Evolutionary conservation across 139 green algal species (phyloP), one percentile per base, ranked within the genome.

Genomic region (Microglena sp.): DNA sequence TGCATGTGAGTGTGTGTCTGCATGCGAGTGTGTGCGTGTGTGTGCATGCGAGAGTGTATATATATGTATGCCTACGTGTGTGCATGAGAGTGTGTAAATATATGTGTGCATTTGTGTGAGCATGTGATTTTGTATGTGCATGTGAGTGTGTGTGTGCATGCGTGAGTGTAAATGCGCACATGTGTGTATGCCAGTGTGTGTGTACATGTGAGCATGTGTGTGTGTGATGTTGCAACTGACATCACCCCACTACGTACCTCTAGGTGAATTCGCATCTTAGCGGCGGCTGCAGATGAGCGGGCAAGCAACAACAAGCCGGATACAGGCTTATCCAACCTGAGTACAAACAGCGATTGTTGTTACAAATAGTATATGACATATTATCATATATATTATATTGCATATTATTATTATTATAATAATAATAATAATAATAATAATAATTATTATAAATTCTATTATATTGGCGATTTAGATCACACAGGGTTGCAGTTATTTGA

Each of bases 291-390:
- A 0, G 76, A 27, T 35, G 62, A 78, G 15, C 81, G 55, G 2
- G 86, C 87, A 36, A 97, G 78, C 26, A 97, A 67, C 60, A 97
- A 80, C 58, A 97, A 66, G 21, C 91, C 91, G 2, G 82, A 92
- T 8, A 97, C 91, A 1, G 81, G 84, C 70, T 91, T 91, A 74
- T 96, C 90, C 40, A 96, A 80, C 8, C 60, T 61, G 35, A n/a
- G 30, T 15, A 6, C 24, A 62, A n/a, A n/a, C n/a, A n/a, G n/a
- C n/a, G n/a, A n/a, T n/a, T n/a, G n/a, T n/a, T n/a, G n/a, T n/a
- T n/a, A n/a, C n/a, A n/a, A n/a, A n/a, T n/a, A n/a, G n/a, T n/a
- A n/a, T n/a, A n/a, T n/a, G n/a, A n/a, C n/a, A n/a, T n/a, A n/a
- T n/a, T n/a, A n/a, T n/a, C n/a, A n/a, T n/a, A n/a, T n/a, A n/a